A percentile compares a stretch with the other conserved stretches of the same genome.
Conservation (phyloP, 2,329 filamentous ascomycete species). For the Pseudopithomyces maydicus region DNA sequence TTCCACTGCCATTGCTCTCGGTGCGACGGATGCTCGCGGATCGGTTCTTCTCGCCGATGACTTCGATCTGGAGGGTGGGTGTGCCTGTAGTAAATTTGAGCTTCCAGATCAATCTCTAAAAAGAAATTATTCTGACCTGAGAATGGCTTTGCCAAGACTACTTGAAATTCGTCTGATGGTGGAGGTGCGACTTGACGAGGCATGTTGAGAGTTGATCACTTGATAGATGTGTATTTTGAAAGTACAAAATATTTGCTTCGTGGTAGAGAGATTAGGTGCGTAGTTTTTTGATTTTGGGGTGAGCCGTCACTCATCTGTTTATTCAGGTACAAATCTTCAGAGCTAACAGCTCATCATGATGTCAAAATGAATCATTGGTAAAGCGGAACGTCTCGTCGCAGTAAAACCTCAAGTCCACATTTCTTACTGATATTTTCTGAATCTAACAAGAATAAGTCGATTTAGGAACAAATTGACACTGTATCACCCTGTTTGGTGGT, state of each 20-base stretch:
- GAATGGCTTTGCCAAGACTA: constrained; percentile 41
- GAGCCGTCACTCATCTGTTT: neutral
- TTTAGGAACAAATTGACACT: too few relatives aligned
- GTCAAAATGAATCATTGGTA: constrained; percentile 1
- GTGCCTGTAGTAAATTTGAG: constrained; percentile 12
- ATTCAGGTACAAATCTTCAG: neutral
- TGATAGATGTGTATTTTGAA: neutral
- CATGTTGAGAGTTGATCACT: constrained; percentile 13
- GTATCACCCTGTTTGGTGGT: neutral
- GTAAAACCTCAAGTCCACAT: neutral
- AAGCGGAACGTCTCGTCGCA: neutral
- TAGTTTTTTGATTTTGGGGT: neutral
- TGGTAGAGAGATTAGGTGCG: neutral
- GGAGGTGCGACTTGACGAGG: constrained; percentile 65
- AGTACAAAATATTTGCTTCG: neutral
- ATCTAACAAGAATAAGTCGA: too few relatives aligned
- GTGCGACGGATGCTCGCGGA: constrained; percentile 41
- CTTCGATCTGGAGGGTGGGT: constrained; percentile 40
- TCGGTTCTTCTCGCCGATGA: constrained; percentile 50
- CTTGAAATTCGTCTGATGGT: constrained; percentile 83
- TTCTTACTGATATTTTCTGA: neutral
- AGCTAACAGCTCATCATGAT: neutral
- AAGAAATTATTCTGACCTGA: constrained; percentile 36
- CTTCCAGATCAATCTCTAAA: too few relatives aligned
- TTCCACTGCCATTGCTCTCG: constrained; percentile 36